Evolutionary conservation across 805 yeast species (phyloP).

Genomic region (Candida germanica): DNA sequence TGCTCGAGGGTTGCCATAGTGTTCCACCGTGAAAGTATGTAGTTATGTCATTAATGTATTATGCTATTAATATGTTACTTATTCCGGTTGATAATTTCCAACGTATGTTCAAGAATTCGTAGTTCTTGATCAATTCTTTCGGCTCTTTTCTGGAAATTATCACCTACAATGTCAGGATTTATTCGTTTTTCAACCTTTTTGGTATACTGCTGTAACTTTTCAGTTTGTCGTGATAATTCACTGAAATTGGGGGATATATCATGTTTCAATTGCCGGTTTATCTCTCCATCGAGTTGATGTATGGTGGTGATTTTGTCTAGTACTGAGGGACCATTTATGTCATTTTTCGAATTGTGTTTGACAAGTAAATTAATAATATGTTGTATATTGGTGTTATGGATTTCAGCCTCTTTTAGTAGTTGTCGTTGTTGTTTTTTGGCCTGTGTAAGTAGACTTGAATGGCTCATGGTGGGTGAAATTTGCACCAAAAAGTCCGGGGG

Average conservation of each 20-base stretch:
- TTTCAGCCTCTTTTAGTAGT: conserved; percentile 24
- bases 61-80: too few relatives aligned
- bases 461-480: conserved; percentile 13
- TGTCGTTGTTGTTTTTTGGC: conserved; percentile 34
- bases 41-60: too few relatives aligned
- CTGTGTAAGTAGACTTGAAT: conserved; percentile 24
- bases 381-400: conserved; percentile 24
- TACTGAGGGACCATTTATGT: conserved; percentile 14
- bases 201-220: conserved; percentile 1
- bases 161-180: background rate
- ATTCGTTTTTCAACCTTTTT: background rate
- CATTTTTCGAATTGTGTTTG: conserved; percentile 23
- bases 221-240: conserved; percentile 14
- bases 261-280: conserved; percentile 32
- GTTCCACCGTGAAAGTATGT: too few relatives aligned
- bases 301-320: conserved; percentile 40
- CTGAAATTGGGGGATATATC: conserved; percentile 33
- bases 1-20: conserved; percentile 34
- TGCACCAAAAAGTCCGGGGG: too few relatives aligned
- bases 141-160: conserved; percentile 38
- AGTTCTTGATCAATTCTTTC: conserved; percentile 72
- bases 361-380: conserved; percentile 22
- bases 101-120: conserved; percentile 63
- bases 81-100: background rate
- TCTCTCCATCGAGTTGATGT: conserved; percentile 36